These are phyloP conservation scores for Saposhnikovia divaricata DNA, from an alignment of 129 eudicot species.

Conservation along the genomic window DNA sequence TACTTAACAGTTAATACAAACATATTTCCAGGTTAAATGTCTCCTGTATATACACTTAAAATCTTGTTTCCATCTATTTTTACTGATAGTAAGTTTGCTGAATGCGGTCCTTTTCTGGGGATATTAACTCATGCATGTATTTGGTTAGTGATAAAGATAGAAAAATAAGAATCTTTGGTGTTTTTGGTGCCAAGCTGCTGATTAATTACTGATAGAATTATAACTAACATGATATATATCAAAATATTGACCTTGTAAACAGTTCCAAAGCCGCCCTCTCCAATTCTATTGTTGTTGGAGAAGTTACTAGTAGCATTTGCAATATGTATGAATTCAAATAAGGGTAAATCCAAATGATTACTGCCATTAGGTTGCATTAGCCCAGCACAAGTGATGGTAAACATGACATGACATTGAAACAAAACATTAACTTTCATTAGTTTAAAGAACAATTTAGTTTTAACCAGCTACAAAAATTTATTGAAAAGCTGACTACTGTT, in stretches of 20 bases:
- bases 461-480: background rate
- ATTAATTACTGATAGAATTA: background rate
- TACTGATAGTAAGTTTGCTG: too few relatives aligned
- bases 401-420: too few relatives aligned
- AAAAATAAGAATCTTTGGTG: background rate
- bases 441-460: background rate
- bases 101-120: too few relatives aligned
- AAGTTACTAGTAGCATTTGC: conserved; percentile 36
- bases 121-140: too few relatives aligned
- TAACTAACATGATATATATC: background rate
- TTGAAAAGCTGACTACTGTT: background rate
- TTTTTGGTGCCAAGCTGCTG: background rate
- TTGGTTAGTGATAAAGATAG: too few relatives aligned
- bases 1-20: too few relatives aligned
- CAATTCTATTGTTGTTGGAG: conserved; percentile 37
- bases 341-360: too few relatives aligned
- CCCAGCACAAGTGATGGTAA: too few relatives aligned
- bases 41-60: too few relatives aligned
- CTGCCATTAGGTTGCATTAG: too few relatives aligned
- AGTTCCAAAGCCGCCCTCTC: conserved; percentile 54
- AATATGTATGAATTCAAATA: conserved; percentile 21
- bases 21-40: too few relatives aligned
- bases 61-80: too few relatives aligned
- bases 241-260: conserved; percentile 33
- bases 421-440: background rate